These are phyloP conservation scores for Inga leiocalycina DNA, from an alignment of 306 rosid genomes.

Conservation along the genomic window DNA sequence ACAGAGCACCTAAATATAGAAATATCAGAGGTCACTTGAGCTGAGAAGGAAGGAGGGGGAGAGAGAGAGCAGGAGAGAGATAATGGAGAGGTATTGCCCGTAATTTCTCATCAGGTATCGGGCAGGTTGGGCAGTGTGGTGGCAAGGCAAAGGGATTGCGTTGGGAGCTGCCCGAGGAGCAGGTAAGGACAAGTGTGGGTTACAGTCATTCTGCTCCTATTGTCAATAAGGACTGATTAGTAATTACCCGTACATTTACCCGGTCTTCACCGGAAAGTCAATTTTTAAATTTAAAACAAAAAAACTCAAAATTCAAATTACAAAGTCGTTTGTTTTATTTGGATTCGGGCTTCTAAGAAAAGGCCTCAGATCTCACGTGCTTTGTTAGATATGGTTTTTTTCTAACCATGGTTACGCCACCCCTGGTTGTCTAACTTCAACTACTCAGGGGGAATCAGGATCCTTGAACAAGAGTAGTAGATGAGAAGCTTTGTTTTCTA, in stretches of 20 bases:
- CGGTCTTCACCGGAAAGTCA: slow-evolving; percentile 40
- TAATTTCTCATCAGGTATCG: slow-evolving; percentile 59
- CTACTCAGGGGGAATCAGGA: slow-evolving; percentile 10
- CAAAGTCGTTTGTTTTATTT: not conserved
- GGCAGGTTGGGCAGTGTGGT: slow-evolving; percentile 65
- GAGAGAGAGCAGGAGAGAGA: slow-evolving; percentile 42
- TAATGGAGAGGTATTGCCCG: slow-evolving; percentile 67
- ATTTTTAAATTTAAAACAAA: slow-evolving; percentile 9
- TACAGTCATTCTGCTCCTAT: not conserved
- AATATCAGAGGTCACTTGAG: slow-evolving; percentile 50
- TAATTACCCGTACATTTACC: not conserved
- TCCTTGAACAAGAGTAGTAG: not conserved
- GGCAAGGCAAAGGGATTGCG: not conserved
- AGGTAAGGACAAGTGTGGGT: slow-evolving; percentile 60
- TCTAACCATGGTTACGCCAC: slow-evolving; percentile 41
- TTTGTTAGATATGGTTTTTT: slow-evolving; percentile 19
- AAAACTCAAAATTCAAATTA: not conserved
- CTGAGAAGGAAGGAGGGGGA: not conserved
- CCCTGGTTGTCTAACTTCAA: slow-evolving; percentile 15
- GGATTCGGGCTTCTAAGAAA: slow-evolving; percentile 27
- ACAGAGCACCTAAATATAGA: slow-evolving; percentile 52
- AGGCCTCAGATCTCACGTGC: slow-evolving; percentile 36
- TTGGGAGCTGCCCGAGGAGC: slow-evolving; percentile 59
- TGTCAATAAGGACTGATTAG: slow-evolving; percentile 17
- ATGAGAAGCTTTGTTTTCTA: not conserved